These are phyloP conservation scores for Erysimum cheiranthoides DNA, from an alignment of 345 rosid species.

Conservation along the genomic window DNA sequence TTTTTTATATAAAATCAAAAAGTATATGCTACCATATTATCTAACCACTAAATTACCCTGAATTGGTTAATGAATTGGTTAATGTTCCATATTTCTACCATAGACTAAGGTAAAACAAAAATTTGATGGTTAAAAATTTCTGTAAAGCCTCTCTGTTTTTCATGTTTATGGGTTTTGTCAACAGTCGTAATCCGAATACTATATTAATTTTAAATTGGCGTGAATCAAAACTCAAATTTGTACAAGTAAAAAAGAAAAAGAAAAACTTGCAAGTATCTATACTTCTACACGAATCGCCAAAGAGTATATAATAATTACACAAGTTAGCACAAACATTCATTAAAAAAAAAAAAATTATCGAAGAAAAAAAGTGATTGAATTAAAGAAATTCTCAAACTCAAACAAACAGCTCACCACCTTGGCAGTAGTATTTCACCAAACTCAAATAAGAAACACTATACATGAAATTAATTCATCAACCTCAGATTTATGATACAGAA, in stretches of 20 bases:
- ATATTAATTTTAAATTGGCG: neutral
- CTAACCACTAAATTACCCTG: neutral
- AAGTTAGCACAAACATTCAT: neutral
- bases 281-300: neutral
- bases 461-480: constrained; percentile 43
- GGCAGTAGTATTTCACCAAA: constrained; percentile 42
- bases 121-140: neutral
- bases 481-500: constrained; percentile 44
- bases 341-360: neutral
- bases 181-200: neutral
- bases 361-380: neutral
- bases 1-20: no score
- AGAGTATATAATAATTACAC: neutral
- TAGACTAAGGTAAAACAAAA: no score
- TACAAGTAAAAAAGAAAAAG: neutral
- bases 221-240: neutral
- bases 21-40: no score
- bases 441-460: constrained; percentile 44
- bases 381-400: constrained; percentile 29
- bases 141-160: neutral
- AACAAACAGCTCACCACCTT: constrained; percentile 40
- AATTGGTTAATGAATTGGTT: neutral
- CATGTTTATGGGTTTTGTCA: neutral
- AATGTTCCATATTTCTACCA: no score
- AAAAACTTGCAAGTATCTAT: neutral